A percentile compares a stretch with the other conserved stretches of the same genome.
Evolutionary conservation across 352 stramenopile species (phyloP).

Genomic region (Pythium utonaiense): DNA sequence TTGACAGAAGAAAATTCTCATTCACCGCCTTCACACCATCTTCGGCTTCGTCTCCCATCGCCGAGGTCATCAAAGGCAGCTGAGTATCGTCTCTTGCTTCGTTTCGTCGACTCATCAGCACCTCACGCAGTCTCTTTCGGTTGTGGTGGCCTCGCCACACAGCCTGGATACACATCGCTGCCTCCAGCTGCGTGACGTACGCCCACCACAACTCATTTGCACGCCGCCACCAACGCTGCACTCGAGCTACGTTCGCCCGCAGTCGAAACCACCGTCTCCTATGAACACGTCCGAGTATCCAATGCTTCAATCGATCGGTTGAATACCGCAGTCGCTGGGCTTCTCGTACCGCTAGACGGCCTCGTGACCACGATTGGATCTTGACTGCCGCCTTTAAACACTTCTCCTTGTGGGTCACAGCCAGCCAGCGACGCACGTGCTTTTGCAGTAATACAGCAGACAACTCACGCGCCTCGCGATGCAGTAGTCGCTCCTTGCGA

Average conservation of each 20-base stretch:
- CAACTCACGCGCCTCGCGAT: slow-evolving; percentile 31
- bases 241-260: neutral
- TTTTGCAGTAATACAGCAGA: slow-evolving; percentile 54
- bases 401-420: slow-evolving; percentile 4
- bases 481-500: slow-evolving; percentile 33
- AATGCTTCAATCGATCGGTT: slow-evolving; percentile 3
- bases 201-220: slow-evolving; percentile 15
- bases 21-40: neutral
- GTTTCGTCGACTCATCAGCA: neutral
- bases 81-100: neutral
- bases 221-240: slow-evolving; percentile 56
- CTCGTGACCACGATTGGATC: slow-evolving; percentile 44
- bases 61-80: neutral
- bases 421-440: slow-evolving; percentile 31
- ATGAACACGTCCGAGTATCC: slow-evolving; percentile 24
- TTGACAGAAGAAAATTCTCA: too few species aligned
- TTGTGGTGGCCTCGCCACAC: slow-evolving; percentile 31
- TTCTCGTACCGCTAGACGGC: slow-evolving; percentile 11
- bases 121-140: neutral
- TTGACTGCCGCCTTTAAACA: slow-evolving; percentile 6
- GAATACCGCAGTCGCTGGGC: slow-evolving; percentile 16
- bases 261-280: slow-evolving; percentile 20
- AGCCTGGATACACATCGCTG: slow-evolving; percentile 45
- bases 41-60: neutral
- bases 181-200: slow-evolving; percentile 31